These are phyloP conservation scores for Juncus effusus DNA, from an alignment of 176 grass and related monocot species.

Conservation along the genomic window DNA sequence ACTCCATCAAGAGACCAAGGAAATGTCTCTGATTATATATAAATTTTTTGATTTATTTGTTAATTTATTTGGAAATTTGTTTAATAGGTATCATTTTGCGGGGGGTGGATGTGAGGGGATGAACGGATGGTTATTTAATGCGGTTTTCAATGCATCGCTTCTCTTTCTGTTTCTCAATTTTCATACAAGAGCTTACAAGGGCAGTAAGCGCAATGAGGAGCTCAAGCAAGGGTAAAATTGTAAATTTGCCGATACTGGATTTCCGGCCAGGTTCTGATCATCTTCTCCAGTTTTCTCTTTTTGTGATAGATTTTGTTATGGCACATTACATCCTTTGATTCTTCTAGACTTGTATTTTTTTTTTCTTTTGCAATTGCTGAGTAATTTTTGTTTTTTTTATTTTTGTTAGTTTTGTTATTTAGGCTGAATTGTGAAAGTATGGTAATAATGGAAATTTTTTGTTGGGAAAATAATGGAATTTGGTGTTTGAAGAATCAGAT, in stretches of 20 bases:
- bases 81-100: constrained; percentile 49
- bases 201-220: constrained; percentile 40
- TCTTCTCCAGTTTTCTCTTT: not conserved
- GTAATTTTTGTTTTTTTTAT: not conserved
- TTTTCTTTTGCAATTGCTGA: not conserved
- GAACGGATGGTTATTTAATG: constrained; percentile 79
- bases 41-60: not conserved
- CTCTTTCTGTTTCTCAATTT: constrained; percentile 81
- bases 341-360: not conserved
- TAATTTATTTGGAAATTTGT: not conserved
- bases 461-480: not conserved
- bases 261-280: not conserved
- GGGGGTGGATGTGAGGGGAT: constrained; percentile 68
- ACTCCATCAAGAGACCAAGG: no score
- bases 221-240: constrained; percentile 10
- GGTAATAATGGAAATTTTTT: not conserved
- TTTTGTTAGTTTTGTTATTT: no score
- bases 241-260: not conserved
- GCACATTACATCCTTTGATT: not conserved
- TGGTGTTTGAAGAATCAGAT: no score
- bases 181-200: constrained; percentile 54
- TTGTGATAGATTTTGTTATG: not conserved
- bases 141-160: constrained; percentile 79
- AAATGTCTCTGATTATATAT: no score
- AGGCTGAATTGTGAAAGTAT: no score